Base-by-base conservation (phyloP, 441 rosid genomes). In the Geranium incanum region DNA sequence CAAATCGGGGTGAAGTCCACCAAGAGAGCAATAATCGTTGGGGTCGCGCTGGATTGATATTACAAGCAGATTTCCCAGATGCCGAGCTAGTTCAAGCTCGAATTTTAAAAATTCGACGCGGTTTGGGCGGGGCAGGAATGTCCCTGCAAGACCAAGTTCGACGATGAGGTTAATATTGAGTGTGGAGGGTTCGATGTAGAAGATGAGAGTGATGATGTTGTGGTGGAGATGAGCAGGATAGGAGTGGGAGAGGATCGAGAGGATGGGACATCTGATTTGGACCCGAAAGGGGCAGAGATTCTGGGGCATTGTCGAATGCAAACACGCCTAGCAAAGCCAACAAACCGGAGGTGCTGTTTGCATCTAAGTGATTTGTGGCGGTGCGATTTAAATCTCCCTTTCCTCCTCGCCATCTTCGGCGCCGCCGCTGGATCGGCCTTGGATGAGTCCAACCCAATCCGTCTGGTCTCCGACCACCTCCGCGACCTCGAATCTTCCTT, bases 71-170 rank as follows among this genome's bases (percentile, higher is more conserved):
- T 91, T 70, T 88, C 96, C 0, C 93, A 87, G 68, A 85, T 93
- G 95, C 95, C 93, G 4, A 81, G 82, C 23, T 91, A 92, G 96
- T 89, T 96, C 1, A 89, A 93, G 83, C 77, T 87, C 38, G 96
- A 93, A 50, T 78, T 91, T 67, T 91, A 97, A 71, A 74, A 68
- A 52, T 82, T 83, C 68, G 82, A 88, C 0, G 81, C 85, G 1
- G 70, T 70, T 13, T 93, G 98, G 98, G 96, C 93, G 7, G 97
- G 97, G 5, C 95, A 87, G 74, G 97, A 91, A 39, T 88, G 98
- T 50, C 73, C 75, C 66, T 91, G 96, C 70, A 74, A 84, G 66
- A 78, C 77, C 59, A 80, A 78, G 66, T 75, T 93, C 4, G 91
- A 89, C 55, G 74, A 70, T 15, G 79, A 71, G 52, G n/a, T 19